Percentiles rank a stretch among this genome's conserved stretches.
Conservation (phyloP, 2,329 filamentous ascomycete species). For the Fusarium verrucosum region DNA sequence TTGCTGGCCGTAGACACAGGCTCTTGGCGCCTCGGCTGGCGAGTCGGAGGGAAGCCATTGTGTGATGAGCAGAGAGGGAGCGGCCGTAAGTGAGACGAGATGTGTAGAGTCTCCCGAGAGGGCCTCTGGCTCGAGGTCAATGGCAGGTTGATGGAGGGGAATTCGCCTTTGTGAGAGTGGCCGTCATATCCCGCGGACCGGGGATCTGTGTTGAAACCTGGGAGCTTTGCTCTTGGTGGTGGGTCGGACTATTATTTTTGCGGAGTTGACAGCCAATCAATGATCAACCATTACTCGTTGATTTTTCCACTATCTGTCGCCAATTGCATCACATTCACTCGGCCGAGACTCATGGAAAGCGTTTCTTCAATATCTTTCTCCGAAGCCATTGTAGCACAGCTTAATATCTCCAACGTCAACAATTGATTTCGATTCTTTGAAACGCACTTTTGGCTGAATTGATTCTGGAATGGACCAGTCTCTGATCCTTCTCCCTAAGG, state of each 20-base stretch:
- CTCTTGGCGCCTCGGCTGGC: slow-evolving; percentile 76
- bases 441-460: background rate
- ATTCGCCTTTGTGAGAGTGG: slow-evolving; percentile 47
- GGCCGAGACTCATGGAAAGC: background rate
- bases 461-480: background rate
- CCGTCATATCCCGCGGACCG: slow-evolving; percentile 47
- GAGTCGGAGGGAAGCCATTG: slow-evolving; percentile 79
- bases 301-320: slow-evolving; percentile 27
- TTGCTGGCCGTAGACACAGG: slow-evolving; percentile 63
- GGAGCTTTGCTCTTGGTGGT: slow-evolving; percentile 47
- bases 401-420: background rate
- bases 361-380: background rate
- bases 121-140: slow-evolving; percentile 51
- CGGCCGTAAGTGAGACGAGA: slow-evolving; percentile 44
- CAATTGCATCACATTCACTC: slow-evolving; percentile 17
- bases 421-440: background rate
- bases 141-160: slow-evolving; percentile 47
- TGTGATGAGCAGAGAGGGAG: slow-evolving; percentile 45
- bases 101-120: slow-evolving; percentile 45
- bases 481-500: background rate
- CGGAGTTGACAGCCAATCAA: slow-evolving; percentile 45
- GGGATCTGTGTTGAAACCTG: slow-evolving; percentile 42
- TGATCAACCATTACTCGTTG: slow-evolving; percentile 43
- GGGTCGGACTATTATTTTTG: slow-evolving; percentile 48
- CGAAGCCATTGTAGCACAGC: background rate